Base-by-base conservation (phyloP, 1,284 basidiomycete genomes). In the Bjerkandera adusta region DNA sequence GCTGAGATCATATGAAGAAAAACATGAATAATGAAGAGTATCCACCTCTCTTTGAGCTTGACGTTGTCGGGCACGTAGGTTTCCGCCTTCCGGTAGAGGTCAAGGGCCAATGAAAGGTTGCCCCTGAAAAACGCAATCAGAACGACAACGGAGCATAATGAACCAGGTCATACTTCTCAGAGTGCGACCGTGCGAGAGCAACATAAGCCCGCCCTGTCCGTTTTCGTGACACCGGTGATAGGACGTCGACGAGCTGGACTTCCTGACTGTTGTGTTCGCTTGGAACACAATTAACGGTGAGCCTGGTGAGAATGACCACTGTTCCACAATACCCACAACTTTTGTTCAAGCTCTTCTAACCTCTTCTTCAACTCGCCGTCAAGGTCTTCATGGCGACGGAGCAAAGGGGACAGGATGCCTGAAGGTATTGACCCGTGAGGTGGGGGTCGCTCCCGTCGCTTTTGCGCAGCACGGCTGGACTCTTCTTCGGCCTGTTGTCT, bases 11-110 rank as follows among this genome's bases (percentile, higher is more conserved):
- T 69, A 71, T 71, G 67, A 70, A 74, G 63, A 71, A 81, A 72
- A 37, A 79, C 72, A 63, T 76, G 66, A 60, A 78, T 62, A 63
- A 79, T 64, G 61, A 81, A 79, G 70, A 75, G 69, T 72, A 82
- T 83, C 75, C 75, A 88, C 86, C 87, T 85, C 72, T 88, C 85
- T 76, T 82, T 82, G 45, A 89, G 73, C 63, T 88, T 88, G 65
- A 77, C 63, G 58, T 89, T 89, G 53, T 88, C 83, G 15, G 87
- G 85, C 44, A 87, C 85, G 55, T 87, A 89, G 7, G 71, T 73
- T 64, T 84, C 81, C 16, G 86, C 86, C 56, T 85, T 85, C 56
- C 80, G 77, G 57, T 88, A 89, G 13, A 88, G 72, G 49, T 86
- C 84, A 24, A 89, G 72, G 1, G 87, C 86, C 5, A 79, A 73